Base-by-base conservation (phyloP, 2,329 filamentous ascomycete species). In the Sclerotinia minor region DNA sequence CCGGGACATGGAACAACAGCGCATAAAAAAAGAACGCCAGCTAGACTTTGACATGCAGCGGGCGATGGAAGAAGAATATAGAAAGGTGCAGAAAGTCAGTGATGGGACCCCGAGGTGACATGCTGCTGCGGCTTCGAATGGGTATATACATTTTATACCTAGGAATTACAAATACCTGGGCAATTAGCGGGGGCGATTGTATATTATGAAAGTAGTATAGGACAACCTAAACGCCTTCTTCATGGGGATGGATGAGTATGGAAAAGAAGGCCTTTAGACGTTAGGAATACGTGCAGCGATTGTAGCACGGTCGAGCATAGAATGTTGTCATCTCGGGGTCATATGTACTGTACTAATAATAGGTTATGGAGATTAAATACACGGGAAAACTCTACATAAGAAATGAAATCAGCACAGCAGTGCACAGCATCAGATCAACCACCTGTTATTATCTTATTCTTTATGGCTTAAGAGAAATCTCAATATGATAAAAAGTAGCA, bases 11-110 rank as follows among this genome's bases (percentile, higher is more conserved):
- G 94, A 98, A 77, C 92, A 96, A 77, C 94, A 97, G 78, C 88
- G 91, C 57, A 78, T 97, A 72, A 97, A 97, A 81, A 86, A 87
- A 72, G 95, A 99, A 79, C 89, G 95, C 69, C 92, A 96, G 78
- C 87, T 93, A 64, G 95, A 99, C 77, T 99, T 99, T 76, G 94
- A 98, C 72, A 87, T 96, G 86, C 95, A 99, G 78, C 86, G 84
- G 71, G 86, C 85, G 8, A 82, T 99, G 59, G 94, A 98, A 80
- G 86, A 90, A 75, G 92, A 99, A 78, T 98, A 97, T 79, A 89
- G 89, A 78, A 94, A 94, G 78, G 83, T 93, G 44, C 95, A 99
- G 81, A 91, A 82, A 5, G 94, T 98, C 41, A 85, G 83, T 69
- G 82, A 86, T 69, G 82, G 70, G 1, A 59, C 58, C 38, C 69